Conservation (phyloP, 1,139 yeast species). For the Arxiozyma heterogenica region DNA sequence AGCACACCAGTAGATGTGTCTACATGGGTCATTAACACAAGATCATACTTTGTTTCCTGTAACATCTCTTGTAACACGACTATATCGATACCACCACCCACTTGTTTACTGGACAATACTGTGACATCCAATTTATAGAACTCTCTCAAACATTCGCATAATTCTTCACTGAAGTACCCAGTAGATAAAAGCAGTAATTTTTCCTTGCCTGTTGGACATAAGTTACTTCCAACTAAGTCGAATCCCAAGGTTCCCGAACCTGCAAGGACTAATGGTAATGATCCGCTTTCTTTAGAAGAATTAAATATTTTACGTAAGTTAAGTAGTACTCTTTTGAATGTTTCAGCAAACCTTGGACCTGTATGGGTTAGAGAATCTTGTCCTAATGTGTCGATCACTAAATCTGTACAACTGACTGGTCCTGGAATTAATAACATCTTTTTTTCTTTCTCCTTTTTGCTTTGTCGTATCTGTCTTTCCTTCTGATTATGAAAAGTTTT, state of each 20-base stretch:
- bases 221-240: conserved; percentile 80
- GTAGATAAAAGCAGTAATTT: conserved; percentile 76
- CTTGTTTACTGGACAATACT: conserved; percentile 45
- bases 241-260: conserved; percentile 96
- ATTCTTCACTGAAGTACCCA: conserved; percentile 85
- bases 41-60: conserved; percentile 44
- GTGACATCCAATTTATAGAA: conserved; percentile 61
- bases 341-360: conserved; percentile 71
- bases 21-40: conserved; percentile 85
- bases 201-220: conserved; percentile 40
- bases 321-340: conserved; percentile 60
- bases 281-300: conserved; percentile 35
- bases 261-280: conserved; percentile 74
- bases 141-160: conserved; percentile 67
- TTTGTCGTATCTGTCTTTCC: background rate
- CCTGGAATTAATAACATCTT: conserved; percentile 70
- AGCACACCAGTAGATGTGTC: conserved; percentile 94
- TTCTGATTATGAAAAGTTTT: no score
- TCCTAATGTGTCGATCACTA: conserved; percentile 72
- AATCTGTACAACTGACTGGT: conserved; percentile 81
- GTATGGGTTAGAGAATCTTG: conserved; percentile 86
- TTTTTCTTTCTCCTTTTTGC: conserved; percentile 3
- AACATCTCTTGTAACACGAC: conserved; percentile 48
- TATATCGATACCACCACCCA: conserved; percentile 61
- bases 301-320: conserved; percentile 68